Evolutionary conservation across 495 filamentous ascomycete species (phyloP), one percentile per base, ranked within the genome.

Genomic region (Peziza echinospora): DNA sequence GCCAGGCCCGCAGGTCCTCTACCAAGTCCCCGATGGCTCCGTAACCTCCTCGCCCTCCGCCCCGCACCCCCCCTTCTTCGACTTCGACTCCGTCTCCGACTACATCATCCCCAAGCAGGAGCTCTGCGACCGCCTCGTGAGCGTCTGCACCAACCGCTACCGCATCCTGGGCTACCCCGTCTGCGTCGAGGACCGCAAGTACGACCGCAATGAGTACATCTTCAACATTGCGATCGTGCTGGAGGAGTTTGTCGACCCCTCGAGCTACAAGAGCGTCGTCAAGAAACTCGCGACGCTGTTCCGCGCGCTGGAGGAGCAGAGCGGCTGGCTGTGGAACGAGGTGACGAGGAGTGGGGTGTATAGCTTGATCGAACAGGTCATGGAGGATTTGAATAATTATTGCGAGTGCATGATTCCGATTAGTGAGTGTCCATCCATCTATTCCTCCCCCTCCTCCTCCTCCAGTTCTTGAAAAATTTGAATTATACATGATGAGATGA

Each of bases 321-420:
- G 70, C 49, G 72, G 75, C 2, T 92, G 87, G 43, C 61, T 94
- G 47, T 76, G 71, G 49, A 64, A 67, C 24, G 71, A 80, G 49
- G 48, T 56, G 26, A 60, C 53, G 49, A 63, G 51, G 51, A 53
- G 34, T 26, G 58, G 58, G 1, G 66, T 97, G 54, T 76, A 83
- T 59, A 79, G 76, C 30, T 63, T 97, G 24, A 76, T 92, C 52
- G 84, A 94, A 64, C 84, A 84, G 51, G 69, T 97, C 47, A 79
- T 92, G 65, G 82, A 93, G 64, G 86, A 96, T 55, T 62, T 97
- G 46, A 96, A 96, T 58, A 92, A 91, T 57, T 97, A 96, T 53
- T 83, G 79, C 54, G 89, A 97, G 65, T 92, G 84, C 72, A 86
- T 94, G 86, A 89, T 93, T 53, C 83, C 86, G 1, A 83, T 93